These are phyloP conservation scores for Pisolithus microcarpus DNA, from an alignment of 768 basidiomycete species.

Conservation along the genomic window DNA sequence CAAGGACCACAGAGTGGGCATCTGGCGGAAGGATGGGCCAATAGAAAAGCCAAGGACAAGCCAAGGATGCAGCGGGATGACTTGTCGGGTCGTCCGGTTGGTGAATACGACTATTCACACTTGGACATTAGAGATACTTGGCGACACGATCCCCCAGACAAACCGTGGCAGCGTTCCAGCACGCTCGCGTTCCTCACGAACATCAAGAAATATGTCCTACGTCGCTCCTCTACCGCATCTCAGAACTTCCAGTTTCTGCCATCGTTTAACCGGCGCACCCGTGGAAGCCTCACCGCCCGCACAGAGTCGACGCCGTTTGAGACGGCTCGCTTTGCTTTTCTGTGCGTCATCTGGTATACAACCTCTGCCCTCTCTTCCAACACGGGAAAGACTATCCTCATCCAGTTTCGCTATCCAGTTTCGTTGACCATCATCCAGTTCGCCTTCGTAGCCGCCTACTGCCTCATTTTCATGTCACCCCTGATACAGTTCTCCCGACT, in stretches of 20 bases:
- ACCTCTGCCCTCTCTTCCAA: constrained; percentile 92
- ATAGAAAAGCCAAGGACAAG: background rate
- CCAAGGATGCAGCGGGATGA: constrained; percentile 17
- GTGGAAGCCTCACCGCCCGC: constrained; percentile 10
- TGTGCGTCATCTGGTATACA: constrained; percentile 90
- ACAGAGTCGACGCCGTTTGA: constrained; percentile 17
- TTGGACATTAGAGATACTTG: constrained; percentile 12
- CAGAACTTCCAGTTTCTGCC: constrained; percentile 14
- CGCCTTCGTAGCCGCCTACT: constrained; percentile 86
- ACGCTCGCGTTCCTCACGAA: constrained; percentile 8
- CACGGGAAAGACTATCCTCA: constrained; percentile 93
- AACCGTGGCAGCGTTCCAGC: constrained; percentile 3
- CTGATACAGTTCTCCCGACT: constrained; percentile 57
- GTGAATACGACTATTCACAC: constrained; percentile 9
- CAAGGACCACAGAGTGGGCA: background rate
- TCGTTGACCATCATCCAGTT: constrained; percentile 98
- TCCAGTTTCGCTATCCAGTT: constrained; percentile 87
- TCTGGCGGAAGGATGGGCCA: background rate
- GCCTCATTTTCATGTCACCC: constrained; percentile 78
- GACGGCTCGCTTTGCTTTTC: constrained; percentile 55
- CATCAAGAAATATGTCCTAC: constrained; percentile 14
- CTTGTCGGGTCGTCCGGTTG: constrained; percentile 2
- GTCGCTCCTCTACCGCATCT: constrained; percentile 7
- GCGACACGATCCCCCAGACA: constrained; percentile 18
- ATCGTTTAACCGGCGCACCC: constrained; percentile 21